phyloP scores from a whole-genome alignment of 495 filamentous ascomycete species.

The Geoglossum glabrum region DNA sequence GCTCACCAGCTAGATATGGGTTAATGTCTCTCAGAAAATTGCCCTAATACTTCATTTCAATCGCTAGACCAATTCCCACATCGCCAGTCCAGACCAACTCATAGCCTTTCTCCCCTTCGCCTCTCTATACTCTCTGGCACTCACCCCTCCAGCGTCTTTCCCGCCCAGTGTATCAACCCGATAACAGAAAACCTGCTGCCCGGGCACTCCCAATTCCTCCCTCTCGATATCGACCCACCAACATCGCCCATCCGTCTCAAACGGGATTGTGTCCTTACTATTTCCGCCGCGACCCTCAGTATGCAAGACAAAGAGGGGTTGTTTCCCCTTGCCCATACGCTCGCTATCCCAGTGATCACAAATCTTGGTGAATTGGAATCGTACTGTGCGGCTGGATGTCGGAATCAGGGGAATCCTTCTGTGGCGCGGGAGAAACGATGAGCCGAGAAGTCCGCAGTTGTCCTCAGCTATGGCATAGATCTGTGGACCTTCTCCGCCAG shows the following conservation, averaged over 20 bases:
- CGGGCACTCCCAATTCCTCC: constrained; percentile 42
- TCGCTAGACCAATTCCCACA: constrained; percentile 47
- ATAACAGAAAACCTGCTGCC: constrained; percentile 41
- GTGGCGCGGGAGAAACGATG: constrained; percentile 35
- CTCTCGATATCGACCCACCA: constrained; percentile 58
- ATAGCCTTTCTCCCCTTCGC: constrained; percentile 39
- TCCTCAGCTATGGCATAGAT: constrained; percentile 30
- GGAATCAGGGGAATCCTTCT: constrained; percentile 35
- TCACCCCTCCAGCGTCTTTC: constrained; percentile 33
- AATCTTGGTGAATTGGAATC: constrained; percentile 55
- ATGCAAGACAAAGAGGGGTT: constrained; percentile 43
- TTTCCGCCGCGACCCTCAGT: constrained; percentile 46
- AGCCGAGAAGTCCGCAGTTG: constrained; percentile 42
- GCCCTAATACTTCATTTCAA: no score
- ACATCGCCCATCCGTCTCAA: constrained; percentile 43
- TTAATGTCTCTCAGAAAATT: no score
- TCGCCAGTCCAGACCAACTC: constrained; percentile 37
- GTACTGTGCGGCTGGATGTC: constrained; percentile 21
- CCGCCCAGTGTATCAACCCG: constrained; percentile 44
- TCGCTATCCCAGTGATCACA: constrained; percentile 65
- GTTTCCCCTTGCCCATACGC: constrained; percentile 38
- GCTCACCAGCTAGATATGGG: no score
- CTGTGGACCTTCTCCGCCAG: constrained; percentile 21
- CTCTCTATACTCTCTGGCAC: constrained; percentile 44
- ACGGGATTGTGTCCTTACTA: constrained; percentile 37